Evolutionary conservation across 108 stramenopile species (phyloP).

Genomic region (Nannochloropsis granulata): DNA sequence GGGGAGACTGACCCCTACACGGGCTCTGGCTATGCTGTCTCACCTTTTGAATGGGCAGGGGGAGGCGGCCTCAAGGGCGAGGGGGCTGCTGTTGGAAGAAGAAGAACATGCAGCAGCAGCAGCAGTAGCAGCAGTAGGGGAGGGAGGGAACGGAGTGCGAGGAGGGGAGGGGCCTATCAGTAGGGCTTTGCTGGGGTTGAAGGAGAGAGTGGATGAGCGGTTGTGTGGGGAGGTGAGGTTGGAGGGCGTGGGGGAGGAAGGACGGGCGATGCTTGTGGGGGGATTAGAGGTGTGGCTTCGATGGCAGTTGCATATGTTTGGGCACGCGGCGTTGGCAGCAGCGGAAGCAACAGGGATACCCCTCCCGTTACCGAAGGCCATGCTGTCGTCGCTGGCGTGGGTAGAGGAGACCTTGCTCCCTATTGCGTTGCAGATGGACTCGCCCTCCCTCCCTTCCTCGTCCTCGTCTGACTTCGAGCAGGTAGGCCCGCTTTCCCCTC

Average conservation of each 20-base stretch:
- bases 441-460: background rate
- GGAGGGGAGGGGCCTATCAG: background rate
- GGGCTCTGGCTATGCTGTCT: conserved; percentile 13
- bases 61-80: background rate
- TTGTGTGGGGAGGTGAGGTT: background rate
- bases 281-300: conserved; percentile 4
- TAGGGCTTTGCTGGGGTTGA: background rate
- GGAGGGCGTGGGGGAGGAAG: background rate
- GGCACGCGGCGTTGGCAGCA: background rate
- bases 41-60: conserved; percentile 3
- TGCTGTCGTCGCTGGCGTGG: background rate
- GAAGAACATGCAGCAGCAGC: background rate
- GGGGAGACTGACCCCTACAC: background rate
- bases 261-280: background rate
- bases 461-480: background rate
- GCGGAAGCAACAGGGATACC: background rate
- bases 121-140: background rate
- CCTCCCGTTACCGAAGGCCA: background rate
- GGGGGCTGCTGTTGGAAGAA: background rate
- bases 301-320: conserved; percentile 1
- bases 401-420: background rate
- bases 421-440: background rate
- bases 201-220: background rate
- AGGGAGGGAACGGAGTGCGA: too few species aligned
- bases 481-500: background rate